Conservation (phyloP, 768 basidiomycete species). For the Russula abietina region DNA sequence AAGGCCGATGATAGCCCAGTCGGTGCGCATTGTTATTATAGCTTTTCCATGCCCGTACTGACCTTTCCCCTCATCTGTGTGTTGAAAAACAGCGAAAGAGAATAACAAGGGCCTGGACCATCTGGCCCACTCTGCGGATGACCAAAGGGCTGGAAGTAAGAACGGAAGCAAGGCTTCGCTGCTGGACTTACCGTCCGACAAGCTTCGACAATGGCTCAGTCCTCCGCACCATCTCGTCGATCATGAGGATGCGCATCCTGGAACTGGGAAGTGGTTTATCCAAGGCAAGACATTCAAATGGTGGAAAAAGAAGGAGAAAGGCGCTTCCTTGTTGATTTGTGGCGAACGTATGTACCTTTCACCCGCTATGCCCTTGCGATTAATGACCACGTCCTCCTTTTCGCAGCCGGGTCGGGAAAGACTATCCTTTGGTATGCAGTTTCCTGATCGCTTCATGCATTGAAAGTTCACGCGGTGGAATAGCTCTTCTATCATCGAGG, state of each 20-base stretch:
- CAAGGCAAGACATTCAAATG: neutral
- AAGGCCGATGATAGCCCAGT: neutral
- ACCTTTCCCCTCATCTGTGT: neutral
- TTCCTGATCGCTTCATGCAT: too few species aligned
- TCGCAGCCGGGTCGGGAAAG: slow-evolving; percentile 2
- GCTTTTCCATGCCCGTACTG: neutral
- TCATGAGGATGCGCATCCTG: neutral
- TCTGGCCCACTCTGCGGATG: neutral
- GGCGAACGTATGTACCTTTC: neutral
- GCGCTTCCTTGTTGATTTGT: neutral
- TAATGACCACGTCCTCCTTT: neutral
- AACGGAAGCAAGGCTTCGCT: neutral
- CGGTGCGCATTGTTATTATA: neutral
- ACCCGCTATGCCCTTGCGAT: too few species aligned
- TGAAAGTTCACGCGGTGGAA: neutral
- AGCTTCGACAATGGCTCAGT: neutral
- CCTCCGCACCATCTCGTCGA: neutral
- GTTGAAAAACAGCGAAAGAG: neutral
- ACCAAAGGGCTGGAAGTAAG: neutral
- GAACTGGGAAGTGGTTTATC: neutral
- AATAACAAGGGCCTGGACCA: too few species aligned
- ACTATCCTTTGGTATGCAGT: slow-evolving; percentile 8
- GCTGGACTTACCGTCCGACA: neutral
- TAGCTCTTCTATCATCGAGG: slow-evolving; percentile 6
- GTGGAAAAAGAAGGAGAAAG: neutral